phyloP scores from a whole-genome alignment of 2,329 filamentous ascomycete genomes.

The Coniella vitis region DNA sequence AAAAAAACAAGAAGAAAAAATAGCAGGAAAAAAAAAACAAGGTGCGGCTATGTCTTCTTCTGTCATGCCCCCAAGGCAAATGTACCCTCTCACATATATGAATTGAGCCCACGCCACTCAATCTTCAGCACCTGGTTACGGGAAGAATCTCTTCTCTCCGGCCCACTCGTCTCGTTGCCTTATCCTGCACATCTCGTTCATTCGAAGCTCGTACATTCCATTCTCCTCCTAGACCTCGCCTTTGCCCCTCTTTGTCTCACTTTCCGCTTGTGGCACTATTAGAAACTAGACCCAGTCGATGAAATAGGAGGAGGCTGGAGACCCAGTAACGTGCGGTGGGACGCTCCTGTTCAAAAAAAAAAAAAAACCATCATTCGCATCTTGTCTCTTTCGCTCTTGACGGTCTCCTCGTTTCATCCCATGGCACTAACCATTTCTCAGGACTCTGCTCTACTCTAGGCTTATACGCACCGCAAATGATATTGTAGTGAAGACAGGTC shows the following conservation, averaged over 20 bases:
- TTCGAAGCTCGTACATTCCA: background rate
- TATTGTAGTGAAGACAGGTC: no score
- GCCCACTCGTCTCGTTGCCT: background rate
- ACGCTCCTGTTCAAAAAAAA: background rate
- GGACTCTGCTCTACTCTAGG: background rate
- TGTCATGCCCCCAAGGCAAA: constrained; percentile 15
- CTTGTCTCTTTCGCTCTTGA: background rate
- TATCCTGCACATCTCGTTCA: background rate
- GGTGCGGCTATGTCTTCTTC: constrained; percentile 9
- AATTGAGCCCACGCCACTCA: constrained; percentile 16
- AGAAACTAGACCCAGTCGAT: constrained; percentile 3
- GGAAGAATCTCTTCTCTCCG: background rate
- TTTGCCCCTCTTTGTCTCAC: constrained; percentile 6
- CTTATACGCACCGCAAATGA: no score
- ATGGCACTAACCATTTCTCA: background rate
- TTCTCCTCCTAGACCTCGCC: constrained; percentile 1
- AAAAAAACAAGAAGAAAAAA: no score
- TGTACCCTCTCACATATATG: constrained; percentile 26
- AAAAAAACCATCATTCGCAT: background rate
- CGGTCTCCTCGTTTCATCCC: background rate
- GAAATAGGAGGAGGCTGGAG: background rate
- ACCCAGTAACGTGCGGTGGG: background rate
- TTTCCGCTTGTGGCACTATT: constrained; percentile 1
- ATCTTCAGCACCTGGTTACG: constrained; percentile 1
- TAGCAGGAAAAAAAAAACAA: no score